A percentile compares a stretch with the other conserved stretches of the same genome.
Conservation (phyloP, 208 protist genomes). For the Kentomonas sorsogonicus region DNA sequence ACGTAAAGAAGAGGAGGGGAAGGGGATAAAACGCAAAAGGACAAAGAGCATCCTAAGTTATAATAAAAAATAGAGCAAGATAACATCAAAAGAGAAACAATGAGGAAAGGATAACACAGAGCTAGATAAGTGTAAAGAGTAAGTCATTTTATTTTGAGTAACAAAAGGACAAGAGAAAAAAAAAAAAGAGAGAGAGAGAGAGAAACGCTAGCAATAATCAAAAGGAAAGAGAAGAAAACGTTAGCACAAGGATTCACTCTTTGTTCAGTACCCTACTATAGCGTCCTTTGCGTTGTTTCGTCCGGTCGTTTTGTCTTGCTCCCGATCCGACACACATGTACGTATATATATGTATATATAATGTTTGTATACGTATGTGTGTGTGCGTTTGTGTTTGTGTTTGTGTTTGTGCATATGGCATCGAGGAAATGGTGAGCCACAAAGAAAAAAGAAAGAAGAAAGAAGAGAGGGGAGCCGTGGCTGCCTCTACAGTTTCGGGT, state of each 20-base stretch:
- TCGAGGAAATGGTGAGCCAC: too few relatives aligned
- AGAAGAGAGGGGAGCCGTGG: background rate
- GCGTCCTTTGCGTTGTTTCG: too few relatives aligned
- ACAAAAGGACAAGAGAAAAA: conserved; percentile 6
- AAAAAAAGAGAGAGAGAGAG: conserved; percentile 1
- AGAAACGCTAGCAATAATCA: background rate
- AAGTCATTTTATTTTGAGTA: conserved; percentile 3
- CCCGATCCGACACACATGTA: background rate
- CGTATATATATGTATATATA: too few relatives aligned
- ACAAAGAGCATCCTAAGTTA: background rate
- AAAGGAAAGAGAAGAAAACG: background rate
- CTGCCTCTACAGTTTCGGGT: conserved; percentile 55
- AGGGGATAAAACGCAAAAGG: background rate
- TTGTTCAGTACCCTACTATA: too few relatives aligned
- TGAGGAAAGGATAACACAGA: background rate
- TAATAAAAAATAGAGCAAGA: background rate
- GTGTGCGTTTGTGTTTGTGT: background rate
- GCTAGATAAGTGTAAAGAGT: background rate
- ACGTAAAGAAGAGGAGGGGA: background rate
- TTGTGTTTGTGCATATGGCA: too few relatives aligned
- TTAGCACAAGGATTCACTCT: background rate
- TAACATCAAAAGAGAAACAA: background rate
- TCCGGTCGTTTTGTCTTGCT: background rate
- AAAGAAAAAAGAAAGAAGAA: conserved; percentile 20
- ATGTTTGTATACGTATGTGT: background rate